Evolutionary conservation across 371 early-diverging fungal genomes (phyloP).

Genomic region (Zancudomyces culisetae): DNA sequence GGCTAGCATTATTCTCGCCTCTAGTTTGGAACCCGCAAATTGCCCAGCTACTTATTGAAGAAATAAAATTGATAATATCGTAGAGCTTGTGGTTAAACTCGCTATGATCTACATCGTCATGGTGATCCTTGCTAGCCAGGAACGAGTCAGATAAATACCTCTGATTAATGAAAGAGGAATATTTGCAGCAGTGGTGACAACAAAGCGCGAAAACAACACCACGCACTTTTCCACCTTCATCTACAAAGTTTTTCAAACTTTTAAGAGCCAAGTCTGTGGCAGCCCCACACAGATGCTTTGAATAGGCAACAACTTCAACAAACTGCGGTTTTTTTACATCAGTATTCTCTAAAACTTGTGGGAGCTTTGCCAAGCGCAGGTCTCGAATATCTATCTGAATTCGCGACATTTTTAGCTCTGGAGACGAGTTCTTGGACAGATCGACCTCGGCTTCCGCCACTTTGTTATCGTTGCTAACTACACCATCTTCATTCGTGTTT

Average conservation of each 20-base stretch:
- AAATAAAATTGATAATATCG: conserved; percentile 15
- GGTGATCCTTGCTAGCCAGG: conserved; percentile 23
- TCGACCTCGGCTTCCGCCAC: conserved; percentile 4
- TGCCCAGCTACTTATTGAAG: conserved; percentile 55
- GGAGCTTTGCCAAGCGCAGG: conserved; percentile 33
- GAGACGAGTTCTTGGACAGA: not conserved
- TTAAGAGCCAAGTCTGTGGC: conserved; percentile 76
- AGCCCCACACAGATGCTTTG: conserved; percentile 84
- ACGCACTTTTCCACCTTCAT: conserved; percentile 27
- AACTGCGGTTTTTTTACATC: conserved; percentile 11
- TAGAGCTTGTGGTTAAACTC: conserved; percentile 4
- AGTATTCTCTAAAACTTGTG: conserved; percentile 12
- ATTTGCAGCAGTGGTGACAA: conserved; percentile 75
- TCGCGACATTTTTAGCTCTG: conserved; percentile 39
- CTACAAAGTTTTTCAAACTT: conserved; percentile 41
- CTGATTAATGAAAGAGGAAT: conserved; percentile 50
- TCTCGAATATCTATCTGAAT: conserved; percentile 69
- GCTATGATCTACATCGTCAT: conserved; percentile 1
- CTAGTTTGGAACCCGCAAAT: conserved; percentile 27
- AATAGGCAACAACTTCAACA: conserved; percentile 42
- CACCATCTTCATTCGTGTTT: not conserved
- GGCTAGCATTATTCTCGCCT: conserved; percentile 3
- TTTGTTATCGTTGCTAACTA: not conserved
- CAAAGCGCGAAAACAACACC: conserved; percentile 76
- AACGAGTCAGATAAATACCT: conserved; percentile 33